Base-by-base conservation (phyloP, 2,329 filamentous ascomycete genomes). In the Sporothrix sp. region DNA sequence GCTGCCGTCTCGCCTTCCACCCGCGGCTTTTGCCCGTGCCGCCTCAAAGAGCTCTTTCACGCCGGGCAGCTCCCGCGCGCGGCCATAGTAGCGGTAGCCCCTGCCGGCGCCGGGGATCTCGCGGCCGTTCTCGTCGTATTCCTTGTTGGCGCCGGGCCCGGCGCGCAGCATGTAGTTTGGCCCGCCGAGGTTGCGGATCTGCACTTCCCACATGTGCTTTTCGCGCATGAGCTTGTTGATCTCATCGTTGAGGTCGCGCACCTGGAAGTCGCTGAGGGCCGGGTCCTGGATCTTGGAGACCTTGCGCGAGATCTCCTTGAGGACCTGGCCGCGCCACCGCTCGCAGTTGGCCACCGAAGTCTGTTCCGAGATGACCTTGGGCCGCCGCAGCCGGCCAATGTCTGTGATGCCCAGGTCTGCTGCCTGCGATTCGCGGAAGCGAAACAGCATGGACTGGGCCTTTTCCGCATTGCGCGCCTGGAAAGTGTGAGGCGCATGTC, bases 181-280 rank as follows among this genome's bases (percentile, higher is more conserved):
- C 2, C 93, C 93, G n/a, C 93, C 93, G 21, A 97, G 67, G 62
- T 95, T 94, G 52, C 90, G 79, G 59, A 98, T 96, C 69, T 96
- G 89, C 60, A 93, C 81, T 73, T 98, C 93, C 93, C 93, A 98
- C 78, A 95, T 90, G 76, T 94, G 89, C 70, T 98, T 98, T 73
- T 98, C 93, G 57, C 89, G 83, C 87, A 98, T 96, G 56, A 95
- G 78, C 71, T 95, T 95, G 75, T 98, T 98, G 75, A 98, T 95
- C 70, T 98, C 93, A 68, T 98, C 93, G 71, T 98, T 98, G 64
- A 98, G 75, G 68, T 98, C 93, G 62, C 93, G 78, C 67, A 98
- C 88, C 74, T 97, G 93, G 72, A 86, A 97, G 74, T 98, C 93
- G 68, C 82, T 88, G n/a, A 98, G 76, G 42, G 84, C 82, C 8